Percentiles rank a stretch among this genome's conserved stretches.
phyloP scores from a whole-genome alignment of 169 alveolate genomes.

The Plasmodium knowlesi region DNA sequence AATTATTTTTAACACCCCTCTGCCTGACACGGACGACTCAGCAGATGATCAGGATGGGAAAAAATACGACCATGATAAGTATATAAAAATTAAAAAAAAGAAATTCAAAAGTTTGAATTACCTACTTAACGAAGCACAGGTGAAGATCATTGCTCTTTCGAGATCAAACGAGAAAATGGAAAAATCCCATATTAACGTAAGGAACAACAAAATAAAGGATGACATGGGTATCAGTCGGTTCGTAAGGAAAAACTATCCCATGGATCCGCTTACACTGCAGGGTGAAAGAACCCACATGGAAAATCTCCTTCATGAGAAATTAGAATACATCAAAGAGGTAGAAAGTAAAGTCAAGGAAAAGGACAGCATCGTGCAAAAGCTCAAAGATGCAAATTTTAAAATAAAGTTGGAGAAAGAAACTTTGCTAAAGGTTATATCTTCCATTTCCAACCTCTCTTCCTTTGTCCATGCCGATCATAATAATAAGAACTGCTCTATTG shows the following conservation, averaged over 20 bases:
- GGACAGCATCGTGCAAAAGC: not conserved
- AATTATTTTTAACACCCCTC: not conserved
- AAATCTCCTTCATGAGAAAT: slow-evolving; percentile 10
- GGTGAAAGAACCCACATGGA: slow-evolving; percentile 33
- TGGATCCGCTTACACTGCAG: not conserved
- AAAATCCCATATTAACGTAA: not conserved
- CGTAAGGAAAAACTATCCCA: not conserved
- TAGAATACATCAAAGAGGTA: slow-evolving; percentile 1
- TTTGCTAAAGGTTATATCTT: slow-evolving; percentile 7
- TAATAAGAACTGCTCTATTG: not conserved
- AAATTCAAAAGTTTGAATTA: slow-evolving; percentile 40
- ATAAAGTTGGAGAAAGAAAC: slow-evolving; percentile 37
- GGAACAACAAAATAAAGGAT: not conserved
- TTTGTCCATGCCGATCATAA: not conserved
- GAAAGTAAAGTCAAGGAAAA: slow-evolving; percentile 28
- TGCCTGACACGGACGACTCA: not conserved
- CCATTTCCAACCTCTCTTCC: not conserved
- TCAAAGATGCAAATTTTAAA: not conserved
- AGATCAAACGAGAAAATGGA: slow-evolving; percentile 27
- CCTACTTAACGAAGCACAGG: slow-evolving; percentile 43
- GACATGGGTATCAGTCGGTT: not conserved
- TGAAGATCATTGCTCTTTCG: slow-evolving; percentile 25
- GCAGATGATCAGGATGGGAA: not conserved
- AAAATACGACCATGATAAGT: not conserved
- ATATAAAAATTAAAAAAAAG: slow-evolving; percentile 40